Conservation (phyloP, 805 yeast genomes). For the Candida dendrica region DNA sequence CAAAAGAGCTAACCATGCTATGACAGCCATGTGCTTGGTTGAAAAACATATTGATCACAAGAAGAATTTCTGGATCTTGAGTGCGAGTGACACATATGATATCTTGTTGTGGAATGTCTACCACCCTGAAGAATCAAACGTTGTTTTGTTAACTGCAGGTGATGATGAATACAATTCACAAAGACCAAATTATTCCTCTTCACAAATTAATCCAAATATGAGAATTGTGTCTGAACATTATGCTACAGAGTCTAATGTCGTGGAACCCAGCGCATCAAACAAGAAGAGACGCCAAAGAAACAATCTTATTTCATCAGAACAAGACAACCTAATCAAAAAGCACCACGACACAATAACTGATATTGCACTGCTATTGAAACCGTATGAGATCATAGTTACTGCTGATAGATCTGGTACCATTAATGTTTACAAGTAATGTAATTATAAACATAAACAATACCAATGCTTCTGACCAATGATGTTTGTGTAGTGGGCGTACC, state of each 20-base stretch:
- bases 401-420: slow-evolving; percentile 64
- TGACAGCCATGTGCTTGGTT: neutral
- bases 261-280: slow-evolving; percentile 1
- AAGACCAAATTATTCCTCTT: slow-evolving; percentile 5
- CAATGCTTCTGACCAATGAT: neutral
- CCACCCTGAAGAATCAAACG: slow-evolving; percentile 23
- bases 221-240: slow-evolving; percentile 33
- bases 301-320: slow-evolving; percentile 34
- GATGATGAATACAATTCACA: neutral
- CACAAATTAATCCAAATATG: slow-evolving; percentile 32
- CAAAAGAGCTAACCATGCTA: neutral
- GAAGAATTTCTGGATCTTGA: slow-evolving; percentile 7
- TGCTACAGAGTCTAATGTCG: slow-evolving; percentile 6
- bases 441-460: neutral
- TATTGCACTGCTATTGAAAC: slow-evolving; percentile 37
- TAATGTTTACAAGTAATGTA: slow-evolving; percentile 42
- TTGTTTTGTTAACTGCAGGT: slow-evolving; percentile 13
- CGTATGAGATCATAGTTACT: slow-evolving; percentile 54
- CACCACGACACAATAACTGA: slow-evolving; percentile 48
- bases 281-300: slow-evolving; percentile 17
- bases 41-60: slow-evolving; percentile 3
- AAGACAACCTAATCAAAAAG: slow-evolving; percentile 32
- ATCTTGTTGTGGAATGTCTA: slow-evolving; percentile 34
- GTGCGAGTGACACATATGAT: slow-evolving; percentile 5
- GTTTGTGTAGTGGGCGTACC: neutral